Evolutionary conservation across 768 basidiomycete genomes (phyloP).

Genomic region (Paxillus rubicundulus): DNA sequence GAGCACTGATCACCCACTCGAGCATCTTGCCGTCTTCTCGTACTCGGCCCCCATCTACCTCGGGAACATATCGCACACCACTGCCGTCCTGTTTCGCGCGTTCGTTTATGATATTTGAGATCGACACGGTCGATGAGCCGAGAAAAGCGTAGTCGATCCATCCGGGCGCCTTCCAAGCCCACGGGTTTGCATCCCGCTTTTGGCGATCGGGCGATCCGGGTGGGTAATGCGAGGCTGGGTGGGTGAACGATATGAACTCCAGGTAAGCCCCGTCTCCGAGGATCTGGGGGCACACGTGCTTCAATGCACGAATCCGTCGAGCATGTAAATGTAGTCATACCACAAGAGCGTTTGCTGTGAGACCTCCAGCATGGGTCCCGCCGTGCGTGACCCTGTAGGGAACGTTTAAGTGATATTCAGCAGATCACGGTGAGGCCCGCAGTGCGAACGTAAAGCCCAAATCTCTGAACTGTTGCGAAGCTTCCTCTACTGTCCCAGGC

Average conservation of each 20-base stretch:
- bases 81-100: slow-evolving; percentile 42
- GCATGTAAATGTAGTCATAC: slow-evolving; percentile 30
- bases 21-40: slow-evolving; percentile 54
- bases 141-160: slow-evolving; percentile 71
- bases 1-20: slow-evolving; percentile 55
- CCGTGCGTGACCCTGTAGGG: slow-evolving; percentile 59
- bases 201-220: slow-evolving; percentile 44
- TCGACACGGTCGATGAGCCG: slow-evolving; percentile 45
- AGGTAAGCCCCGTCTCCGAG: slow-evolving; percentile 55
- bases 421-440: not conserved
- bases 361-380: slow-evolving; percentile 61
- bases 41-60: slow-evolving; percentile 52
- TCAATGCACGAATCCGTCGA: no score
- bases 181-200: slow-evolving; percentile 46
- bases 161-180: slow-evolving; percentile 54
- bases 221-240: slow-evolving; percentile 53
- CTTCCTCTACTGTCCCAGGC: slow-evolving; percentile 51
- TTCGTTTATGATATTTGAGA: slow-evolving; percentile 54
- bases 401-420: not conserved
- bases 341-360: slow-evolving; percentile 64
- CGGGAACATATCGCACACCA: slow-evolving; percentile 41
- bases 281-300: slow-evolving; percentile 10
- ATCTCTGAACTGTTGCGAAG: slow-evolving; percentile 50
- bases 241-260: slow-evolving; percentile 67
- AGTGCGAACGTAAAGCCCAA: slow-evolving; percentile 62